These are phyloP conservation scores for Alternaria triticimaculans DNA, from an alignment of 2,329 filamentous ascomycete genomes.

Conservation along the genomic window DNA sequence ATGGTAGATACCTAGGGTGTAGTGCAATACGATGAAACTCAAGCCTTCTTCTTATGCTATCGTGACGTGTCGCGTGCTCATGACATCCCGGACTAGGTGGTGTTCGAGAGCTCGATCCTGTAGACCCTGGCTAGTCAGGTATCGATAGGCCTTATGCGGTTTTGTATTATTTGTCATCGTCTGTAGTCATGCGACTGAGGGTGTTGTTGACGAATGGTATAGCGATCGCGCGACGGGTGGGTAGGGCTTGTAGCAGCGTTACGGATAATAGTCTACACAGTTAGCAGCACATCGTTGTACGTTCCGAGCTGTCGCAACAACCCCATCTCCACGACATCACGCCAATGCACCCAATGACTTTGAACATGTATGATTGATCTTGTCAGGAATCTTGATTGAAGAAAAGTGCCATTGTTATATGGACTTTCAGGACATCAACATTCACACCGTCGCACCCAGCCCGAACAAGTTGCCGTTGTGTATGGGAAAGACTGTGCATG, in stretches of 20 bases:
- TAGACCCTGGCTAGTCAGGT: neutral
- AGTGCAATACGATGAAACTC: neutral
- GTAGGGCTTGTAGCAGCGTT: neutral
- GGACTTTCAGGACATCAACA: slow-evolving; percentile 43
- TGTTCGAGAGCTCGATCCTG: neutral
- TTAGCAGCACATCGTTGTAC: neutral
- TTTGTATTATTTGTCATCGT: neutral
- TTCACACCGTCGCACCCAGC: slow-evolving; percentile 48
- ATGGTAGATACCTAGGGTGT: neutral
- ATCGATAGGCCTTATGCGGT: neutral
- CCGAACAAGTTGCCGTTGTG: slow-evolving; percentile 42
- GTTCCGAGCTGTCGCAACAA: neutral
- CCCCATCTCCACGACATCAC: neutral
- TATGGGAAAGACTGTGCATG: slow-evolving; percentile 41
- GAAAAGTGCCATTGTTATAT: slow-evolving; percentile 46
- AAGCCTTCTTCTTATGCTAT: neutral
- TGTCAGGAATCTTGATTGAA: slow-evolving; percentile 48
- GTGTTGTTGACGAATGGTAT: neutral
- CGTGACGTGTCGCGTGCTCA: neutral
- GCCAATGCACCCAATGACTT: slow-evolving; percentile 13
- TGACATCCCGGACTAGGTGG: neutral
- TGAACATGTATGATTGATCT: slow-evolving; percentile 48
- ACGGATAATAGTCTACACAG: neutral
- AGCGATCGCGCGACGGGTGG: neutral
- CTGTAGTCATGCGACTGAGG: neutral